phyloP scores from a whole-genome alignment of 495 filamentous ascomycete species.

The Penicilliopsis zonata region DNA sequence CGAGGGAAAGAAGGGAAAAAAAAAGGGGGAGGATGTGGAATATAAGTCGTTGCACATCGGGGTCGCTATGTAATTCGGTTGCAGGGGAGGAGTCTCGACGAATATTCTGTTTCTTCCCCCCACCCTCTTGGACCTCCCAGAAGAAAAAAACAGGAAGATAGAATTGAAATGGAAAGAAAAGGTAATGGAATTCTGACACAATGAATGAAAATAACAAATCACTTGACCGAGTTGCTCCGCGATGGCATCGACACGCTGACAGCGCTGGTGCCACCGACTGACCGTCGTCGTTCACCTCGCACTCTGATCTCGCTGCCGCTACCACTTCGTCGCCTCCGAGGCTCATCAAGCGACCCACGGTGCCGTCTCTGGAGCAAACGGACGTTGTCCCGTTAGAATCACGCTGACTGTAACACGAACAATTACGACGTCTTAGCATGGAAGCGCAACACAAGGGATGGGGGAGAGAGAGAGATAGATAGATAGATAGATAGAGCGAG shows the following conservation, averaged over 20 bases:
- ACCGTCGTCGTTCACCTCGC: conserved; percentile 25
- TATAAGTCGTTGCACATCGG: conserved; percentile 23
- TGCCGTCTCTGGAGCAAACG: conserved; percentile 39
- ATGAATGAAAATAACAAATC: too few relatives aligned
- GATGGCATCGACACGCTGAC: conserved; percentile 28
- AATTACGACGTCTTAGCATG: conserved; percentile 31
- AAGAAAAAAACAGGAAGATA: too few relatives aligned
- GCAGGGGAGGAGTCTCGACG: conserved; percentile 20
- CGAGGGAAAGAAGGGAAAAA: conserved; percentile 8
- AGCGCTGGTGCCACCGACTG: conserved; percentile 18
- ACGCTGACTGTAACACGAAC: conserved; percentile 30
- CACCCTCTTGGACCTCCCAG: conserved; percentile 5
- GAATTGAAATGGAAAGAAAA: too few relatives aligned
- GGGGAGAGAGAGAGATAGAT: neutral
- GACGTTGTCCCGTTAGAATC: conserved; percentile 41
- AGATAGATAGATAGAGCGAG: too few relatives aligned
- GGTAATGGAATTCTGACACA: too few relatives aligned
- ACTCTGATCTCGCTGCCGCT: conserved; percentile 34
- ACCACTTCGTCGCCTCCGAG: conserved; percentile 32
- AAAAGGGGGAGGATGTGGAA: conserved; percentile 5
- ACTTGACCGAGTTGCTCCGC: conserved; percentile 37
- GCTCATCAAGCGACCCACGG: conserved; percentile 29
- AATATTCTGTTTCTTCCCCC: conserved; percentile 17
- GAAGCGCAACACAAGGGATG: conserved; percentile 14
- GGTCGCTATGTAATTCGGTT: conserved; percentile 32